A percentile compares a stretch with the other conserved stretches of the same genome.
phyloP scores from a whole-genome alignment of 495 filamentous ascomycete genomes.

The Tuber aestivum region DNA sequence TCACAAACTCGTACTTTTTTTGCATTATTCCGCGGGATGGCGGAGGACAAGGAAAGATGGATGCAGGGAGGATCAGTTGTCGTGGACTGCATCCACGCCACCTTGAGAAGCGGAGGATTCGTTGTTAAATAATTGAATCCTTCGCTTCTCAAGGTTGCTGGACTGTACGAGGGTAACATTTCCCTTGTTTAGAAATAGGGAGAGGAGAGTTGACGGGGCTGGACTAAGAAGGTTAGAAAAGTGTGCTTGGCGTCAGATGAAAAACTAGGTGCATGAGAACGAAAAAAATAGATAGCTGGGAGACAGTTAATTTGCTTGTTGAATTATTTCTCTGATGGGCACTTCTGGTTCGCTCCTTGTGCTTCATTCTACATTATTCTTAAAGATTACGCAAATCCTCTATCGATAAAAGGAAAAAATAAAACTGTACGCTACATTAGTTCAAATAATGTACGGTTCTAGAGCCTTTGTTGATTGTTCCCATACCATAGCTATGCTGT shows the following conservation, averaged over 20 bases:
- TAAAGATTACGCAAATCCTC: not conserved
- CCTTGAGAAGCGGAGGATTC: too few relatives aligned
- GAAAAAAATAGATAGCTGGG: not conserved
- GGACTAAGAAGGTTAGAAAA: slow-evolving; percentile 56
- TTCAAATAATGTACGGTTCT: not conserved
- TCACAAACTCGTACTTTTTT: too few relatives aligned
- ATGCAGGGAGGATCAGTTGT: too few relatives aligned
- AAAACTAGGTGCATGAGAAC: not conserved
- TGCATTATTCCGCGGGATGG: too few relatives aligned
- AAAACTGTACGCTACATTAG: not conserved
- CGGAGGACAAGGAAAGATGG: too few relatives aligned
- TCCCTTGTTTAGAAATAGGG: too few relatives aligned
- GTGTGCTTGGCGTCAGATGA: not conserved
- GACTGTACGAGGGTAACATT: too few relatives aligned
- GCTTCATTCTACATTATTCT: not conserved
- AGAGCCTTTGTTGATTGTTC: not conserved
- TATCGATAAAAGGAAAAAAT: too few relatives aligned
- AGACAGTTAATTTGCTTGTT: not conserved
- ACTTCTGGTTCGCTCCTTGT: not conserved
- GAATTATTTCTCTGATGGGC: not conserved
- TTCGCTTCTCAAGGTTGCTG: too few relatives aligned
- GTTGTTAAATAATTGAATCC: too few relatives aligned
- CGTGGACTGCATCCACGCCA: too few relatives aligned
- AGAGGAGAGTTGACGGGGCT: slow-evolving; percentile 70
- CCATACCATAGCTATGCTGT: not conserved